These are phyloP conservation scores for Artomyces pyxidatus DNA, from an alignment of 768 basidiomycete genomes.

Conservation along the genomic window DNA sequence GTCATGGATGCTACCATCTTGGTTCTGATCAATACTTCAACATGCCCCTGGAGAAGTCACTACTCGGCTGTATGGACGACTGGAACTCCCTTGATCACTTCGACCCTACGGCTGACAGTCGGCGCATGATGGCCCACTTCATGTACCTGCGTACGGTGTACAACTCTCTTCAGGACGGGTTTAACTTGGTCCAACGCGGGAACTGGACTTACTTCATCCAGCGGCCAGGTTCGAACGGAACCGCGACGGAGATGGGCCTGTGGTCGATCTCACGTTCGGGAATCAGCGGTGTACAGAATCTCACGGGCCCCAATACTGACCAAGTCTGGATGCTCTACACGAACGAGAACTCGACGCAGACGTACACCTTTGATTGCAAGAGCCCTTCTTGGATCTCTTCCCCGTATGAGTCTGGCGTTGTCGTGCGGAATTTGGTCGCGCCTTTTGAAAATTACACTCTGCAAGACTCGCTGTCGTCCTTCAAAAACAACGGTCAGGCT, in stretches of 20 bases:
- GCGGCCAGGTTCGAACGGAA: slow-evolving; percentile 79
- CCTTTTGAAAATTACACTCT: slow-evolving; percentile 80
- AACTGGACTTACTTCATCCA: slow-evolving; percentile 79
- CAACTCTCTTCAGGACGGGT: slow-evolving; percentile 78
- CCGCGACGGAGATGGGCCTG: slow-evolving; percentile 78
- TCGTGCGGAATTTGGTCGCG: slow-evolving; percentile 67
- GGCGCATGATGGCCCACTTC: slow-evolving; percentile 69
- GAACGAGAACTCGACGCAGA: slow-evolving; percentile 71
- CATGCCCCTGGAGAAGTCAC: slow-evolving; percentile 72
- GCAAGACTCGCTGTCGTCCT: slow-evolving; percentile 55
- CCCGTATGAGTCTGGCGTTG: slow-evolving; percentile 55
- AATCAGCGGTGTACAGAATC: slow-evolving; percentile 48
- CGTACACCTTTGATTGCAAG: slow-evolving; percentile 57
- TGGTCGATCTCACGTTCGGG: slow-evolving; percentile 73
- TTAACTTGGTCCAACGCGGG: slow-evolving; percentile 71
- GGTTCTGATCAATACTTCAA: slow-evolving; percentile 93
- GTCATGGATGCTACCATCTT: slow-evolving; percentile 86
- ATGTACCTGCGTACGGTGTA: slow-evolving; percentile 60
- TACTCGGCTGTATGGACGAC: slow-evolving; percentile 80
- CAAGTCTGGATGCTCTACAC: slow-evolving; percentile 82
- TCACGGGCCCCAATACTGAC: slow-evolving; percentile 51
- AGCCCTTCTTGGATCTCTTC: slow-evolving; percentile 64
- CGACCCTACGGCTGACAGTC: slow-evolving; percentile 76
- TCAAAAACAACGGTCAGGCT: slow-evolving; percentile 44
- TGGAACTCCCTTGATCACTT: slow-evolving; percentile 95